phyloP scores from a whole-genome alignment of 2,329 filamentous ascomycete species.

The Fusarium tupiense region DNA sequence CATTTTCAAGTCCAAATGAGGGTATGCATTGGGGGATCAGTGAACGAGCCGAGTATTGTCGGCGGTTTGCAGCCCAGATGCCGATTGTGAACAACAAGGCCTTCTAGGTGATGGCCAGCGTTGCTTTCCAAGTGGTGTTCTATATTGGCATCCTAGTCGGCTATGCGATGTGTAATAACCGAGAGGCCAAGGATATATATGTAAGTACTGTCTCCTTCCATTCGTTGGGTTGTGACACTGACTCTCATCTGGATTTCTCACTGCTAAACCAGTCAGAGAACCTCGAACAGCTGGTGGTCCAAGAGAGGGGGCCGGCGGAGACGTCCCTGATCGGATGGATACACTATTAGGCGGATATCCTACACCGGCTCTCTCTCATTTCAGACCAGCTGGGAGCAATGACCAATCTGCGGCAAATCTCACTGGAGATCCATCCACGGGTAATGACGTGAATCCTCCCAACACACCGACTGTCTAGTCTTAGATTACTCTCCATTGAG shows the following conservation, averaged over 20 bases:
- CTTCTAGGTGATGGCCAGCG: not conserved
- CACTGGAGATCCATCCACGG: fast-evolving
- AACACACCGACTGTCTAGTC: fast-evolving
- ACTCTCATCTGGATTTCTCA: not conserved
- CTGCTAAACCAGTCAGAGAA: not conserved
- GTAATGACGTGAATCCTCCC: not conserved
- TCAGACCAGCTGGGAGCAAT: not conserved
- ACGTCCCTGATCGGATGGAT: fast-evolving
- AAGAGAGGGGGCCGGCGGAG: not conserved
- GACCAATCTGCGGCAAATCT: fast-evolving
- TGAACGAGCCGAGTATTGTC: not conserved
- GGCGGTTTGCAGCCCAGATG: not conserved
- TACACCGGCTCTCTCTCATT: fast-evolving
- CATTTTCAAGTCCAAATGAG: not conserved
- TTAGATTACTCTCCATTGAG: too few relatives aligned
- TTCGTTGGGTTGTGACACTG: not conserved
- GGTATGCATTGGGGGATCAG: fast-evolving
- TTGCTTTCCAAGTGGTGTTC: fast-evolving
- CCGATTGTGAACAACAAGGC: not conserved
- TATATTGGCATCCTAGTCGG: not conserved
- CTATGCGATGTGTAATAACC: not conserved
- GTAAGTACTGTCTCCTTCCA: not conserved
- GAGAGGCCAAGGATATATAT: not conserved
- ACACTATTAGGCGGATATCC: fast-evolving
- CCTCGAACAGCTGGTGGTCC: not conserved